phyloP scores from a whole-genome alignment of 768 basidiomycete genomes.

The Naganishia randhawae region DNA sequence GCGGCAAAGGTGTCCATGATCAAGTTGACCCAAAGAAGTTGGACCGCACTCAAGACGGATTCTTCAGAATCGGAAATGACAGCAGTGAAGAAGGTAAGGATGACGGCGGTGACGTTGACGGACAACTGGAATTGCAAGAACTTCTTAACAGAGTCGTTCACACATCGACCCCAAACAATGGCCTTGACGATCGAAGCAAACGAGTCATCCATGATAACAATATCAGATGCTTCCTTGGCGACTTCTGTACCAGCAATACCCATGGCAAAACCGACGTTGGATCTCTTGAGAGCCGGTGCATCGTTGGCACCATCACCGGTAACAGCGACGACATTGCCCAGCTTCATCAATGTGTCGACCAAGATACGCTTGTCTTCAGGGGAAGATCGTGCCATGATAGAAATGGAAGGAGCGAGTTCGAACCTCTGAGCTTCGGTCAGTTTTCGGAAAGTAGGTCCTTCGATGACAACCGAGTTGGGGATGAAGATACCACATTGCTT shows the following conservation, averaged over 20 bases:
- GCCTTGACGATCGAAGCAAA: constrained; percentile 94
- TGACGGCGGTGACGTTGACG: constrained; percentile 90
- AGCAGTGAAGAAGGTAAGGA: constrained; percentile 87
- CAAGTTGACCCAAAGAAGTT: constrained; percentile 66
- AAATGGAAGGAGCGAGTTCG: constrained; percentile 82
- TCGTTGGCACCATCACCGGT: constrained; percentile 99
- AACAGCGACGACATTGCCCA: constrained; percentile 82
- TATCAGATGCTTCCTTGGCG: constrained; percentile 97
- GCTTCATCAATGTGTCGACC: constrained; percentile 76
- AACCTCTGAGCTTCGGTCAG: constrained; percentile 67
- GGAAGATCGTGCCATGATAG: constrained; percentile 94
- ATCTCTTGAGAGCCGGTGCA: constrained; percentile 90
- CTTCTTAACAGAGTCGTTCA: constrained; percentile 95
- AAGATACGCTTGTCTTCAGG: constrained; percentile 95
- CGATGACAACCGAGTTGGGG: constrained; percentile 92
- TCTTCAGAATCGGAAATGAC: constrained; percentile 70
- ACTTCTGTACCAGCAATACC: constrained; percentile 77
- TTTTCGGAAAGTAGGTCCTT: constrained; percentile 86
- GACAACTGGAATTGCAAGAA: constrained; percentile 80
- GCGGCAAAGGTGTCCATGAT: constrained; percentile 96
- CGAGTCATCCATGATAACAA: constrained; percentile 59
- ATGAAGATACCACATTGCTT: constrained; percentile 93
- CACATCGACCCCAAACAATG: constrained; percentile 98
- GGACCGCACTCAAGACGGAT: constrained; percentile 91
- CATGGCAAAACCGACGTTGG: constrained; percentile 83